Conservation (phyloP, 1,284 basidiomycete genomes). For the Moniliophthora roreri region DNA sequence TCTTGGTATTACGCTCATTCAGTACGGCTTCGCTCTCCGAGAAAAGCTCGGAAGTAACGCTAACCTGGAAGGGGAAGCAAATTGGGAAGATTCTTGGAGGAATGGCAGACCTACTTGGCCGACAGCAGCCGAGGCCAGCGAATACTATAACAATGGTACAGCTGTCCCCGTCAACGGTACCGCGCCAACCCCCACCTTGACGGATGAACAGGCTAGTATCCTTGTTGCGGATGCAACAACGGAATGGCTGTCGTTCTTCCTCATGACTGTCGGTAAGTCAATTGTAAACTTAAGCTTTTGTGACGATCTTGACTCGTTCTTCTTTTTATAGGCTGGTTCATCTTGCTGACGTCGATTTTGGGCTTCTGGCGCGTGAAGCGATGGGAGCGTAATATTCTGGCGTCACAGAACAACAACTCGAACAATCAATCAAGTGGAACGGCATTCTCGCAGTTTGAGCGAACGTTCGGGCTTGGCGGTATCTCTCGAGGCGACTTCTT, state of each 20-base stretch:
- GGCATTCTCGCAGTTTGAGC: conserved; percentile 40
- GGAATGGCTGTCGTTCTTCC: conserved; percentile 91
- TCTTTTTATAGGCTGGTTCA: conserved; percentile 74
- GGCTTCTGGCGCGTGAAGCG: conserved; percentile 93
- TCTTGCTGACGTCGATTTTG: conserved; percentile 84
- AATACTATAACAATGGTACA: conserved; percentile 36
- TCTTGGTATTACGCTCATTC: conserved; percentile 92
- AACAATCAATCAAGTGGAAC: conserved; percentile 23
- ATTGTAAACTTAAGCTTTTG: conserved; percentile 8
- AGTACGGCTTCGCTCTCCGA: conserved; percentile 90
- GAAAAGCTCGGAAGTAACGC: conserved; percentile 29
- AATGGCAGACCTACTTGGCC: conserved; percentile 32
- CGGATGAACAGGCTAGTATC: conserved; percentile 39
- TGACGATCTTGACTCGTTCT: neutral
- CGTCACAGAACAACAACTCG: conserved; percentile 37
- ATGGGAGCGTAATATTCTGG: conserved; percentile 76
- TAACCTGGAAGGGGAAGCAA: conserved; percentile 21
- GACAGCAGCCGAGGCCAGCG: conserved; percentile 50
- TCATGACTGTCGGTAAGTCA: conserved; percentile 83
- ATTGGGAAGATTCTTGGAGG: conserved; percentile 29
- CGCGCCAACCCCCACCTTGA: conserved; percentile 27
- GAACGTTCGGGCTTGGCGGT: conserved; percentile 43
- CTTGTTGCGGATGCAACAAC: conserved; percentile 57
- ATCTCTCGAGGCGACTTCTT: conserved; percentile 46
- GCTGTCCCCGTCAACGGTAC: conserved; percentile 20